Evolutionary conservation across 768 basidiomycete genomes (phyloP), one percentile per base, ranked within the genome.

Genomic region (Neoboletus magnificus): DNA sequence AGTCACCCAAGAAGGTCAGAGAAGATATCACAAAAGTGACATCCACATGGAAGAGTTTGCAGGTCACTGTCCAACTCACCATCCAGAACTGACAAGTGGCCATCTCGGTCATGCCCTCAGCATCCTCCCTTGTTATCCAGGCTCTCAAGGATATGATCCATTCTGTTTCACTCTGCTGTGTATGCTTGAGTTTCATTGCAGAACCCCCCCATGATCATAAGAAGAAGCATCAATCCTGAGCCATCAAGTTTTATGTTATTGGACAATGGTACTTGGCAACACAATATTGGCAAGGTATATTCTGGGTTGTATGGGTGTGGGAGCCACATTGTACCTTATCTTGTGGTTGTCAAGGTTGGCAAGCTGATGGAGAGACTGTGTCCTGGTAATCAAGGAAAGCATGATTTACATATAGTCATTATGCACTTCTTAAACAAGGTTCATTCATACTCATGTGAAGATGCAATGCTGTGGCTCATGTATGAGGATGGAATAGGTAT

Each of bases 1-100:
- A n/a, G n/a, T 98, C 97, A 55, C 97, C 97, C 66, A 99, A 99
- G 82, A 98, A 98, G 81, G 97, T 99, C 77, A 97, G 97, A 78
- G 97, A 99, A 92, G 97, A 99, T 78, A 99, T 99, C 73, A 97
- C 97, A 67, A 99, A 99, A 76, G 96, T 96, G 55, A 99, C 97
- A 57, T 84, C 86, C 46, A 87, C 87, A 73, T 99, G 97, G 97
- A 99, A 99, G 78, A 96, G 97, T 79, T 92, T 98, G 72, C 93
- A 94, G 59, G 96, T 99, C 56, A 98, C 97, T 62, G 94, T 98
- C 63, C 93, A 98, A 76, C 85, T 98, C 58, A 98, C 96, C 57
- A 98, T 98, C 76, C 97, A 98, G 84, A 99, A 99, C 79, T 93
- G 97, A 76, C 97, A 99, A 86, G 97, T 97, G 52, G 79, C 89